phyloP scores from a whole-genome alignment of 164 flowering plant genomes.

The Aristolochia contorta region DNA sequence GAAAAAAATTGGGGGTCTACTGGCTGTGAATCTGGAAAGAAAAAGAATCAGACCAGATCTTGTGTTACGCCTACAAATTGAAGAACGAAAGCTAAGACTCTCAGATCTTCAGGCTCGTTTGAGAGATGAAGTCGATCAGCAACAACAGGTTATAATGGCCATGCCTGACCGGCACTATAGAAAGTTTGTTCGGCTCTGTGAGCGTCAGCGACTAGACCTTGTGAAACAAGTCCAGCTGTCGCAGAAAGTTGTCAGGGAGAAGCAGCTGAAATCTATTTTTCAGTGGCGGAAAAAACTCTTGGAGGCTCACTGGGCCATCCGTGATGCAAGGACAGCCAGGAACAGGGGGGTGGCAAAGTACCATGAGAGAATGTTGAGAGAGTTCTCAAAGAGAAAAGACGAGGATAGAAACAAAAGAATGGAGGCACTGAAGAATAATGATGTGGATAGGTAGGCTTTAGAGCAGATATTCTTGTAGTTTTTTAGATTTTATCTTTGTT shows the following conservation, averaged over 20 bases:
- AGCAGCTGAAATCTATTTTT: constrained; percentile 79
- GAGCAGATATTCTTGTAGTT: too few relatives aligned
- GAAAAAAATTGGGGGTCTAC: constrained; percentile 62
- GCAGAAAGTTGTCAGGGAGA: constrained; percentile 80
- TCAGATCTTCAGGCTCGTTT: constrained; percentile 73
- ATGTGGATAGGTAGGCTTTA: constrained; percentile 68
- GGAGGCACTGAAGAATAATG: constrained; percentile 99
- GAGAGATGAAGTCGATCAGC: constrained; percentile 89
- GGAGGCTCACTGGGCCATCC: constrained; percentile 95
- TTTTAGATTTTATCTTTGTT: too few relatives aligned
- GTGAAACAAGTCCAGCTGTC: constrained; percentile 78
- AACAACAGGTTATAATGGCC: constrained; percentile 94
- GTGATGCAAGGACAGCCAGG: constrained; percentile 97
- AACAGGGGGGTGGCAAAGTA: constrained; percentile 97
- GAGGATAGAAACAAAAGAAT: constrained; percentile 85
- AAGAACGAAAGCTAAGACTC: constrained; percentile 78
- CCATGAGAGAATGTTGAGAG: constrained; percentile 94
- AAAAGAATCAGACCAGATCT: constrained; percentile 96
- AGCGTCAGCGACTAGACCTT: constrained; percentile 87
- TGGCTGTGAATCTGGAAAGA: constrained; percentile 84
- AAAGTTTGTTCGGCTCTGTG: constrained; percentile 87
- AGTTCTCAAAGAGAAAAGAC: constrained; percentile 93
- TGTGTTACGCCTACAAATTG: constrained; percentile 80
- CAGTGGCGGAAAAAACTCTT: constrained; percentile 98
- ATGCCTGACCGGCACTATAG: constrained; percentile 96